Base-by-base conservation (phyloP, 208 protist genomes). In the Naegleria gruberi region DNA sequence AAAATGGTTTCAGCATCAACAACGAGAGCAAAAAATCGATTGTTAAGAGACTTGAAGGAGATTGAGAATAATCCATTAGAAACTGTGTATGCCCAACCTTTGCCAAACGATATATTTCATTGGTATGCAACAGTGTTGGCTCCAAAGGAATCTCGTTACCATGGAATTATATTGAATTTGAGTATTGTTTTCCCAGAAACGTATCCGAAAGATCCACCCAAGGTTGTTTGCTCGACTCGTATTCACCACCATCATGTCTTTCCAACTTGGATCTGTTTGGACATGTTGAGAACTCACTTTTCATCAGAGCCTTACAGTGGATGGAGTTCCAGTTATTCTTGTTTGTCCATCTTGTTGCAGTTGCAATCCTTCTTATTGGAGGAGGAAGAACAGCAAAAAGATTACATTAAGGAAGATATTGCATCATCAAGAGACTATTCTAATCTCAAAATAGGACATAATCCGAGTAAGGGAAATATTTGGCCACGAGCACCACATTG, bases 271-370 rank as follows among this genome's bases (percentile, higher is more conserved):
- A 41, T 87, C 10, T 87, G 82, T 41, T 51, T 87, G 26, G 82
- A 87, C n/a, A 57, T 87, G 82, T 51, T 87, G 19, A 0, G 44
- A 44, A 46, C 41, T 4, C 82, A 46, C 40, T 51, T 55, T 55
- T 55, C 43, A 41, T 0, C 1, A 0, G 43, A 55, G 5, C 4
- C 4, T 3, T 87, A 87, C 26, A 34, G 2, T 3, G 92, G 92
- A 43, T 94, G 92, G 92, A 90, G 73, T 1, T 89, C 90, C 2
- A 88, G 90, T 0, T 94, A 91, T 37, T 91, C 89, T 23, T 83
- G 91, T 0, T 37, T 90, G 19, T 92, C 92, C 0, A 93, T 94
- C 23, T 47, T 94, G 15, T 44, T 93, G n/a, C 92, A 94, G 81
- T 82, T 94, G 3, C 92, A 94, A 90, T 7, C 44, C 3, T 89